Conservation (phyloP, 192 early-diverging fungal species). For the Gonapodya prolifera region DNA sequence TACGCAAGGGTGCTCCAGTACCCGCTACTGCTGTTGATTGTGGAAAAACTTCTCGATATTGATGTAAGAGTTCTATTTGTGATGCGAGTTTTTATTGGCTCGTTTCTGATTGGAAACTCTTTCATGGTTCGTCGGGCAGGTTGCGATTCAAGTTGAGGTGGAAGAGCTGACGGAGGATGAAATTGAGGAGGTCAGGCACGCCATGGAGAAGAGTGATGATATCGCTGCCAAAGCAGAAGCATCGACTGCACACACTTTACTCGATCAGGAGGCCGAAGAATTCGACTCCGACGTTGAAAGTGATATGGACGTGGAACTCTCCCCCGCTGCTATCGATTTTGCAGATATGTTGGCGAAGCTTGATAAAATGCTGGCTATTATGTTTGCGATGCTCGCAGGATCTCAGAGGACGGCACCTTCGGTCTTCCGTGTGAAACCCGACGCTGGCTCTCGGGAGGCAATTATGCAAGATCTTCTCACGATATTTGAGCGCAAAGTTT, state of each 20-base stretch:
- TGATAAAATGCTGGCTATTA: constrained; percentile 53
- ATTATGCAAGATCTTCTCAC: constrained; percentile 57
- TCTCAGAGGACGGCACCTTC: constrained; percentile 16
- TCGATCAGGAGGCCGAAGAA: constrained; percentile 7
- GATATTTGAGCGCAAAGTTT: constrained; percentile 63
- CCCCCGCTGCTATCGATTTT: constrained; percentile 26
- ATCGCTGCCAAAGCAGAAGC: constrained; percentile 18
- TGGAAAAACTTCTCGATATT: constrained; percentile 78
- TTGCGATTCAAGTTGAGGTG: constrained; percentile 80
- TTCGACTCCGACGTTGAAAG: constrained; percentile 11
- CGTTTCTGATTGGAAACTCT: no score
- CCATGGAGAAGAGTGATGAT: constrained; percentile 23
- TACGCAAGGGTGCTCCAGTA: constrained; percentile 62
- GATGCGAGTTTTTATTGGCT: no score
- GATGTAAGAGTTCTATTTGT: constrained; percentile 59
- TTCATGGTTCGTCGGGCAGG: no score
- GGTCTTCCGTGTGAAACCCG: constrained; percentile 17
- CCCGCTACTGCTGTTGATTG: constrained; percentile 55
- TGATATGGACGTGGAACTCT: constrained; percentile 14
- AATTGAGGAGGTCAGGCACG: constrained; percentile 25
- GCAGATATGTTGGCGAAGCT: constrained; percentile 53
- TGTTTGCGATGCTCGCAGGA: constrained; percentile 48
- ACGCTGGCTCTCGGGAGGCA: constrained; percentile 22
- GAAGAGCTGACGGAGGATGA: constrained; percentile 64
- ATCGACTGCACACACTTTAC: constrained; percentile 1